Conservation (phyloP, 768 basidiomycete genomes). For the Phanerochaete carnosa region DNA sequence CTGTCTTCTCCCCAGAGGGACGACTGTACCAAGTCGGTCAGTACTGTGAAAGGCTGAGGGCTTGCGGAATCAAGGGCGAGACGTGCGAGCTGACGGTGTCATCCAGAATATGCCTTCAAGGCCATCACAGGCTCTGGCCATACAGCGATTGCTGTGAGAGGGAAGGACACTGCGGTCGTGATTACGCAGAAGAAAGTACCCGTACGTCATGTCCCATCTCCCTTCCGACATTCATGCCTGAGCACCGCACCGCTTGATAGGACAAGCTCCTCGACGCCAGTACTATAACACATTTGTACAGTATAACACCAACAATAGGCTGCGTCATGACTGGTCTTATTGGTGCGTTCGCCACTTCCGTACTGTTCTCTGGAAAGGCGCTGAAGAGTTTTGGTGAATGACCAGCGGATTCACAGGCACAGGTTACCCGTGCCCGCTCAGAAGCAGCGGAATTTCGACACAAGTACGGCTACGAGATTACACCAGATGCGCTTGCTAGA, state of each 20-base stretch:
- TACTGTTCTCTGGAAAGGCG: background rate
- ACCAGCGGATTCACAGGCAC: conserved; percentile 87
- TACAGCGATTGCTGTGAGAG: conserved; percentile 88
- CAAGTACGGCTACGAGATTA: conserved; percentile 98
- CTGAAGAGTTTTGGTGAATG: background rate
- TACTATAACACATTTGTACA: conserved; percentile 93
- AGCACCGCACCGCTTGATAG: conserved; percentile 36
- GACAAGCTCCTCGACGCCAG: conserved; percentile 96
- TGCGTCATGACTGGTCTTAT: conserved; percentile 98
- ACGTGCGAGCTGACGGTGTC: background rate
- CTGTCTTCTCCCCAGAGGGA: conserved; percentile 96
- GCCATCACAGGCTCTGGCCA: conserved; percentile 97
- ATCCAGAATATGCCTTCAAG: conserved; percentile 96
- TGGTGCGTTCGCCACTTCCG: conserved; percentile 42
- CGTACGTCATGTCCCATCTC: conserved; percentile 45
- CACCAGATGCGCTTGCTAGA: conserved; percentile 92
- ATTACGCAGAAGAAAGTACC: conserved; percentile 99
- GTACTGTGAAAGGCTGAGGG: conserved; percentile 24
- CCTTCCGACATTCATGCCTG: background rate
- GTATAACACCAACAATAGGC: conserved; percentile 94
- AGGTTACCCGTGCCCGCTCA: conserved; percentile 78
- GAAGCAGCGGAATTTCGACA: conserved; percentile 94
- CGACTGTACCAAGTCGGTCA: conserved; percentile 97
- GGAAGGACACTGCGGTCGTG: conserved; percentile 91
- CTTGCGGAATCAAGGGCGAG: background rate